Percentiles rank a stretch among this genome's conserved stretches.
Conservation (phyloP, 2,329 filamentous ascomycete genomes). For the Penicillium sp. region DNA sequence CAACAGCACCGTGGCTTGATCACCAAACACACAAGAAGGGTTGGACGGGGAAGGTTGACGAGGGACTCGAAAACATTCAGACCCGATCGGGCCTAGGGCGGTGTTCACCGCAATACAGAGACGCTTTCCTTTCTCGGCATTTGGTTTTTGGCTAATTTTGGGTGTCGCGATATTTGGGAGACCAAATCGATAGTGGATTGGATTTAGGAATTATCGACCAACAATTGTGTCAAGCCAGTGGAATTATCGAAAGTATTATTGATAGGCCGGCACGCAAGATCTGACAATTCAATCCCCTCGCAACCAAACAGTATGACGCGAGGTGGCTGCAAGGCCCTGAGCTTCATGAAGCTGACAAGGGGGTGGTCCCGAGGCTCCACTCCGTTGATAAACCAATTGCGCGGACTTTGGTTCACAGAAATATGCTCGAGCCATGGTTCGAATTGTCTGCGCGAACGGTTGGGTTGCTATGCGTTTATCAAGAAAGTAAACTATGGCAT, state of each 20-base stretch:
- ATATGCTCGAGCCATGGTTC: background rate
- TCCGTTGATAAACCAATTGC: slow-evolving; percentile 4
- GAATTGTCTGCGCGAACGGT: background rate
- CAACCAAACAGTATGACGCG: background rate
- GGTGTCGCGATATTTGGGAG: no score
- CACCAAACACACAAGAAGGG: slow-evolving; percentile 4
- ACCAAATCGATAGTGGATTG: no score
- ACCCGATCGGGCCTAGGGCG: slow-evolving; percentile 25
- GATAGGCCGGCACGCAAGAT: no score
- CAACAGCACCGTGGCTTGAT: slow-evolving; percentile 13
- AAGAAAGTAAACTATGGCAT: no score
- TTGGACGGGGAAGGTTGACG: slow-evolving; percentile 9
- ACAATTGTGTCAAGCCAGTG: no score
- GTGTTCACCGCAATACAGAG: slow-evolving; percentile 21
- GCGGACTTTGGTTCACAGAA: slow-evolving; percentile 4
- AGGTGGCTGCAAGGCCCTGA: slow-evolving; percentile 4
- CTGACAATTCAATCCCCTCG: no score
- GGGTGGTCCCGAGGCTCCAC: slow-evolving; percentile 18
- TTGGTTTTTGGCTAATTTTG: background rate
- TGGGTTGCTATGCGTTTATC: no score
- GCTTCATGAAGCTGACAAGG: slow-evolving; percentile 2
- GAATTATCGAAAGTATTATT: no score
- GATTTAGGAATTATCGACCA: no score
- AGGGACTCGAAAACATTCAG: slow-evolving; percentile 20
- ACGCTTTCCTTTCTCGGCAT: background rate